Percentiles rank a stretch among this genome's conserved stretches.
Evolutionary conservation across 306 rosid species (phyloP).

Genomic region (Sphenostylis stenocarpa): DNA sequence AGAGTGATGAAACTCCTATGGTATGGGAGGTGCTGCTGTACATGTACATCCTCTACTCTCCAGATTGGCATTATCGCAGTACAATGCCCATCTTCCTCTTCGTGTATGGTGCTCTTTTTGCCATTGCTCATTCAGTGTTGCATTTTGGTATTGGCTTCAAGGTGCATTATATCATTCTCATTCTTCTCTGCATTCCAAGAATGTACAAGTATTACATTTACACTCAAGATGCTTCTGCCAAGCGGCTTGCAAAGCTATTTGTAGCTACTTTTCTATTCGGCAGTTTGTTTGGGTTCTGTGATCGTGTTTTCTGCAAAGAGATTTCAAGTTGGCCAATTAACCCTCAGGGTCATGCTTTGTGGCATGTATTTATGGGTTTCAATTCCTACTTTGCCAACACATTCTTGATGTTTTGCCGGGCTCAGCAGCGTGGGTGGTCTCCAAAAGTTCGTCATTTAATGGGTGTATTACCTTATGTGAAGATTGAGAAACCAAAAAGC

Average conservation of each 20-base stretch:
- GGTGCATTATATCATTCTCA: slow-evolving; percentile 65
- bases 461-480: slow-evolving; percentile 76
- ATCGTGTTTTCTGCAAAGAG: slow-evolving; percentile 65
- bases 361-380: slow-evolving; percentile 88
- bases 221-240: slow-evolving; percentile 71
- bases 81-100: slow-evolving; percentile 91
- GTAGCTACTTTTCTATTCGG: slow-evolving; percentile 59
- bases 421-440: slow-evolving; percentile 80
- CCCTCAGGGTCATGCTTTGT: slow-evolving; percentile 87
- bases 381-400: slow-evolving; percentile 82
- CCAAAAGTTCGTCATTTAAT: slow-evolving; percentile 61
- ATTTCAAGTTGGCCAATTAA: slow-evolving; percentile 64
- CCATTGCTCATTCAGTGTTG: slow-evolving; percentile 60
- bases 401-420: slow-evolving; percentile 88
- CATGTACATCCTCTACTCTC: slow-evolving; percentile 84
- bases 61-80: slow-evolving; percentile 91
- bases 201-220: slow-evolving; percentile 82
- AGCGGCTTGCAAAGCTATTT: slow-evolving; percentile 66
- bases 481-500: slow-evolving; percentile 81
- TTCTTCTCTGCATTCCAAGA: slow-evolving; percentile 79
- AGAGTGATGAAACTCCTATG: slow-evolving; percentile 90
- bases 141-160: slow-evolving; percentile 66
- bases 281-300: slow-evolving; percentile 66
- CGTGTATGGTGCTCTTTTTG: slow-evolving; percentile 69
- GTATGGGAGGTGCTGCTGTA: slow-evolving; percentile 93